Conservation (phyloP, 163 green algal species). For the Prototheca stagnorum region DNA sequence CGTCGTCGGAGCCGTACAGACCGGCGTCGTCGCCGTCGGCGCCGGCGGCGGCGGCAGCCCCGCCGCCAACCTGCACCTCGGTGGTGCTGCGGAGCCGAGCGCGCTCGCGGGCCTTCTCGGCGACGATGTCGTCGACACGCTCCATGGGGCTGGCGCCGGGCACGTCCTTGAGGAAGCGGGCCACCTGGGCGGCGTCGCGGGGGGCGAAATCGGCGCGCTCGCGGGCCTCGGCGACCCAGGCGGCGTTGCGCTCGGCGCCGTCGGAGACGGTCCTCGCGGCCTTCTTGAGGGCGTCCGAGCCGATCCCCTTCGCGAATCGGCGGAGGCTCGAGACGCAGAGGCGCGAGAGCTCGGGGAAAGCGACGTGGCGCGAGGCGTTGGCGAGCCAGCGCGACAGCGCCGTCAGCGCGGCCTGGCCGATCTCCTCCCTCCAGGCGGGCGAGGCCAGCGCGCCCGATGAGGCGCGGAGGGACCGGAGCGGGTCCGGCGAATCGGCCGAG, state of each 20-base stretch:
- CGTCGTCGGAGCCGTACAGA: no score
- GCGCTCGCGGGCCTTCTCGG: conserved; percentile 9
- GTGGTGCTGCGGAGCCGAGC: conserved; percentile 3
- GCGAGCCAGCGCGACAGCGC: conserved; percentile 58
- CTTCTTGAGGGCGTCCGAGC: conserved; percentile 30
- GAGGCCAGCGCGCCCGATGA: conserved; percentile 35
- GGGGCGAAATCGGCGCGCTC: conserved; percentile 61
- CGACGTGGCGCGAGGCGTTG: conserved; percentile 50
- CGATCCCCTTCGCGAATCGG: conserved; percentile 48
- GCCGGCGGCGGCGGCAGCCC: not conserved
- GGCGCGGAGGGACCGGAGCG: conserved; percentile 32
- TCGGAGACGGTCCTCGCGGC: conserved; percentile 33
- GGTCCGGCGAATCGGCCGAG: no score
- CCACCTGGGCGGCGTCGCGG: conserved; percentile 51
- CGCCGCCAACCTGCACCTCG: not conserved
- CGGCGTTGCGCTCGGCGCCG: conserved; percentile 44
- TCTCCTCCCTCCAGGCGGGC: conserved; percentile 60
- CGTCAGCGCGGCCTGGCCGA: conserved; percentile 55
- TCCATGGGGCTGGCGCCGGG: conserved; percentile 21
- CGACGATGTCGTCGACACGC: conserved; percentile 12
- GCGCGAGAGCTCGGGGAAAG: conserved; percentile 78
- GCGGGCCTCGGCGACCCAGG: conserved; percentile 40
- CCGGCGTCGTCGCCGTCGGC: not conserved
- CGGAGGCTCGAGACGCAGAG: conserved; percentile 44
- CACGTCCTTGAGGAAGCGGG: conserved; percentile 45